Percentiles rank a stretch among this genome's conserved stretches.
These are phyloP conservation scores for Evernia prunastri DNA, from an alignment of 495 filamentous ascomycete genomes.

Conservation along the genomic window DNA sequence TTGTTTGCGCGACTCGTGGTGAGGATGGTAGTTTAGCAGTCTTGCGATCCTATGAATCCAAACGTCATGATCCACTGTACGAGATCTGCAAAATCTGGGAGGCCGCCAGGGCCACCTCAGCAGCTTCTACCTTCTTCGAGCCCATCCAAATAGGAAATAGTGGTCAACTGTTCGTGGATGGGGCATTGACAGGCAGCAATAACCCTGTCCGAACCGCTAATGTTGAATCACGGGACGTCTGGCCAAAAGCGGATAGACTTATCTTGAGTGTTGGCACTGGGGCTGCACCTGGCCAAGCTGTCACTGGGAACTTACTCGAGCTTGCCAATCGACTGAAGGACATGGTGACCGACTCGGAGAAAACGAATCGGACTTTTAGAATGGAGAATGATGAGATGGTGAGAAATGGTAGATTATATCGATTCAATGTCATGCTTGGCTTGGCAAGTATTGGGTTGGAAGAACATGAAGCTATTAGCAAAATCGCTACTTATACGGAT, in stretches of 20 bases:
- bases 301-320: neutral
- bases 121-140: slow-evolving; percentile 40
- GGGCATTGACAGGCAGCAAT: slow-evolving; percentile 38
- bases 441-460: slow-evolving; percentile 4
- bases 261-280: slow-evolving; percentile 9
- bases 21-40: slow-evolving; percentile 27
- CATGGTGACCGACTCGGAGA: slow-evolving; percentile 8
- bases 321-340: slow-evolving; percentile 5
- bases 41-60: slow-evolving; percentile 36
- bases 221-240: slow-evolving; percentile 31
- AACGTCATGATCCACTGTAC: slow-evolving; percentile 15
- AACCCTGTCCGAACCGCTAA: slow-evolving; percentile 36
- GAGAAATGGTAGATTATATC: neutral
- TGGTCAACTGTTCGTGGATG: slow-evolving; percentile 37
- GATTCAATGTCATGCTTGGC: slow-evolving; percentile 11
- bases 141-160: slow-evolving; percentile 32
- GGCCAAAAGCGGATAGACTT: slow-evolving; percentile 4
- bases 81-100: slow-evolving; percentile 34
- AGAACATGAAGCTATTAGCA: slow-evolving; percentile 8
- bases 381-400: slow-evolving; percentile 1
- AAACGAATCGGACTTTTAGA: slow-evolving; percentile 9
- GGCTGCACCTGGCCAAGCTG: slow-evolving; percentile 6
- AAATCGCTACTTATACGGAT: slow-evolving; percentile 5
- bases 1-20: slow-evolving; percentile 37
- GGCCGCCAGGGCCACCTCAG: slow-evolving; percentile 43